Base-by-base conservation (phyloP, 805 yeast species). In the Sugiyamaella chiloensis region DNA sequence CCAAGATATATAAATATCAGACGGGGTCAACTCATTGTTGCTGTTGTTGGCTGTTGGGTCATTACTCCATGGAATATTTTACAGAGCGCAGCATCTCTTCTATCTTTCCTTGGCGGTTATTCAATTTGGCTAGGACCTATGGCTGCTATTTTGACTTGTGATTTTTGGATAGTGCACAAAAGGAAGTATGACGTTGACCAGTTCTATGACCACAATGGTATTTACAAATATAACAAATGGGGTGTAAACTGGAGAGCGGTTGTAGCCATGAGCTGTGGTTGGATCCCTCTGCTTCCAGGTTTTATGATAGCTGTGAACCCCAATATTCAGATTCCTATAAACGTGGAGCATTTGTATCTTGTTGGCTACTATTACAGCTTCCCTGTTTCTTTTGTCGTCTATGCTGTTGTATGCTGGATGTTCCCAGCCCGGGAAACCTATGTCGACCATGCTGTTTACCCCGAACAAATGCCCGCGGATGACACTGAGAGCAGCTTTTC, bases 1-100 rank as follows among this genome's bases (percentile, higher is more conserved):
- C 85, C 85, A 3, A 72, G 74, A 39, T 79, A 70, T 64, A 63
- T 80, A 56, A 80, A 75, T 62, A 78, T 79, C 46, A 71, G 80
- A 60, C 71, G 86, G 59, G 85, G 85, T 26, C 40, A 36, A n/a
- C n/a, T 36, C 9, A 16, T 36, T 11, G 19, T 20, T 19, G 40
- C 40, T n/a, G 9, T 36, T 19, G 16, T 36, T n/a, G 40, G 40
- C n/a, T 26, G 29, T 11, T 20, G 19, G 9, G 24, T 36, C 24
- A 36, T 36, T 7, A 24, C 20, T 44, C 76, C 76, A 2, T 72
- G 76, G 76, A 57, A 59, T 23, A 61, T 71, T 42, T 56, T 66
- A 31, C 61, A 67, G 43, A 54, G 66, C 4, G 64, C 72, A 2
- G 57, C 66, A 4, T 57, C 61, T 4, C 70, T 72, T 55, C 57